phyloP scores from a whole-genome alignment of 106 monocot species.

The Platanthera guangdongensis region DNA sequence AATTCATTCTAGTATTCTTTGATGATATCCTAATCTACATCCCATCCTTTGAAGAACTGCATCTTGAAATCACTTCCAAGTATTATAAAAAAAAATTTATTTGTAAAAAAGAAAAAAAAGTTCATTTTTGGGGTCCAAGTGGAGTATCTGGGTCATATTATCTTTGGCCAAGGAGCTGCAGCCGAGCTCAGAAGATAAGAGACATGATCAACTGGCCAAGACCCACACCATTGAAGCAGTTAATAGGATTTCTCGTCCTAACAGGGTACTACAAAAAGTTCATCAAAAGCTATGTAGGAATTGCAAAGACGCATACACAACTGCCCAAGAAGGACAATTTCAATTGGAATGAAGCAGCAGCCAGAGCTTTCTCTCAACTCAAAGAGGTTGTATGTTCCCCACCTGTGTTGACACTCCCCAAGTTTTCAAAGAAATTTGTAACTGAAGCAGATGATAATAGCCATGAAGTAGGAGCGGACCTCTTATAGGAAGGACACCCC shows the following conservation, averaged over 20 bases:
- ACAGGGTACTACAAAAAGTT: background rate
- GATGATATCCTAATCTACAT: no score
- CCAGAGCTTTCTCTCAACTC: no score
- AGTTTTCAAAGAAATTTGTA: no score
- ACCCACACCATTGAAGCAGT: background rate
- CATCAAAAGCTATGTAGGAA: background rate
- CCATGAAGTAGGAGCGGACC: background rate
- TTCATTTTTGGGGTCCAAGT: background rate
- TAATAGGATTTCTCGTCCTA: background rate
- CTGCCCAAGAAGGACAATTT: background rate
- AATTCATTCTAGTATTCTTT: no score
- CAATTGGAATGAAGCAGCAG: no score
- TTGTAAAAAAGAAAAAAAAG: no score
- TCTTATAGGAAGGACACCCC: background rate
- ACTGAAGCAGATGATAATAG: background rate
- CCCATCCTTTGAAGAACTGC: background rate
- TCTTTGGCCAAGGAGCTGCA: background rate
- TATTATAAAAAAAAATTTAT: no score
- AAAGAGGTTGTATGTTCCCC: no score
- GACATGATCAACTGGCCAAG: background rate
- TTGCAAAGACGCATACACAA: background rate
- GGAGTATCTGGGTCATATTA: background rate
- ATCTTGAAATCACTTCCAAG: no score
- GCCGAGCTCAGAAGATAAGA: background rate
- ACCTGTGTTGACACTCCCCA: no score